Conservation (phyloP, 2,329 filamentous ascomycete species). For the Juglanconis sp. region DNA sequence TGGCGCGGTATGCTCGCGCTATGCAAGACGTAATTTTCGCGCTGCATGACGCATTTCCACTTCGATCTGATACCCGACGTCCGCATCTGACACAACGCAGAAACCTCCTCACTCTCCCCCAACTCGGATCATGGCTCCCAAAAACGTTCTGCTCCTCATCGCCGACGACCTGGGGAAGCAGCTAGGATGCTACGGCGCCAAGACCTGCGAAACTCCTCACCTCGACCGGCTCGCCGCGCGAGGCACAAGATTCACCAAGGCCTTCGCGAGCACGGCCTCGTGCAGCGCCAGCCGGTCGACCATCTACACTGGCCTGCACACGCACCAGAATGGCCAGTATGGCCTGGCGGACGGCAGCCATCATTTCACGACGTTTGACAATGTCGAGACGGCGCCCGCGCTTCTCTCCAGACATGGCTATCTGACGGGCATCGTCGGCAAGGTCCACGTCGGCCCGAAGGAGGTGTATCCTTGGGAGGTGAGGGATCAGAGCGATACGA, state of each 20-base stretch:
- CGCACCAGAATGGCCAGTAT: constrained; percentile 44
- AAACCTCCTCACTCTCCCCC: too few relatives aligned
- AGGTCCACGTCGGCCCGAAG: constrained; percentile 42
- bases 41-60: not conserved
- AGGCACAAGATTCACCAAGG: constrained; percentile 33
- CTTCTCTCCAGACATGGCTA: constrained; percentile 38
- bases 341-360: constrained; percentile 34
- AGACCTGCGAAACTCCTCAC: constrained; percentile 35
- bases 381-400: constrained; percentile 37
- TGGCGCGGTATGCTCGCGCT: not conserved
- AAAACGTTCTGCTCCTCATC: constrained; percentile 3
- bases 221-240: constrained; percentile 35
- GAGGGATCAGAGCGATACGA: constrained; percentile 32
- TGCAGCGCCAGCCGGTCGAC: constrained; percentile 42
- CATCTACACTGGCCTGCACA: constrained; percentile 45
- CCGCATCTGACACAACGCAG: too few relatives aligned
- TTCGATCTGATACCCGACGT: too few relatives aligned
- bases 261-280: constrained; percentile 42
- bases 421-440: constrained; percentile 42
- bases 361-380: constrained; percentile 40
- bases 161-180: constrained; percentile 6
- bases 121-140: not conserved
- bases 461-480: constrained; percentile 38
- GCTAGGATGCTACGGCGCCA: not conserved
- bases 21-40: not conserved